Conservation (phyloP, 2,329 filamentous ascomycete species). For the Ophiosphaerella herpotricha region DNA sequence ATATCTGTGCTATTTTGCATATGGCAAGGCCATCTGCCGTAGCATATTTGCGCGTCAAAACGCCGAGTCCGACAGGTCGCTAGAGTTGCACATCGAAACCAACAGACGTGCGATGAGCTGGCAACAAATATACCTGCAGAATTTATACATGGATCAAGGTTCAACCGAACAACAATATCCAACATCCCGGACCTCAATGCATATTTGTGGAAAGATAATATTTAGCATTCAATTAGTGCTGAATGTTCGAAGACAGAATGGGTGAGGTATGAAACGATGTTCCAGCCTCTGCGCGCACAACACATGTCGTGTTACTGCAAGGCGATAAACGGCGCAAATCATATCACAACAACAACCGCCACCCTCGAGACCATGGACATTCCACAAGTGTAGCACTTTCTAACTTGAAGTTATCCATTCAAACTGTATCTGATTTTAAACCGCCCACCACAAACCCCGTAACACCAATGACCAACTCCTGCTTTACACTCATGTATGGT, state of each 20-base stretch:
- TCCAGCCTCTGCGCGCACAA: constrained; percentile 11
- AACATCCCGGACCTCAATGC: not conserved
- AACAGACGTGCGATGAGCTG: not conserved
- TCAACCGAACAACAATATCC: not conserved
- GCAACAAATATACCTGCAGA: not conserved
- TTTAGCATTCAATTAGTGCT: not conserved
- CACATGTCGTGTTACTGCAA: constrained; percentile 13
- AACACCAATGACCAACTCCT: constrained; percentile 2
- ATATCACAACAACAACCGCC: constrained; percentile 4
- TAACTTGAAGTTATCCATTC: no score
- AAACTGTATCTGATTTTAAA: not conserved
- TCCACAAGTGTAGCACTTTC: not conserved
- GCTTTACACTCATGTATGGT: constrained; percentile 12
- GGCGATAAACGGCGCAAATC: constrained; percentile 1
- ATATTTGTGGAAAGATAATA: not conserved
- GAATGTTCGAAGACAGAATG: constrained; percentile 1
- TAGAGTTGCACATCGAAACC: not conserved
- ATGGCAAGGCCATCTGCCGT: constrained; percentile 21
- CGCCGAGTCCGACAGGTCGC: constrained; percentile 7
- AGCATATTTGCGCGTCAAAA: constrained; percentile 14
- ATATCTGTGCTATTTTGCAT: constrained; percentile 20
- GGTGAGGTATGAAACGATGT: constrained; percentile 8
- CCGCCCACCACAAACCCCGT: not conserved
- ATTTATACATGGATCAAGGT: not conserved
- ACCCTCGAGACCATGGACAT: not conserved